phyloP scores from a whole-genome alignment of 1,284 basidiomycete genomes.

The Thelephora terrestris region DNA sequence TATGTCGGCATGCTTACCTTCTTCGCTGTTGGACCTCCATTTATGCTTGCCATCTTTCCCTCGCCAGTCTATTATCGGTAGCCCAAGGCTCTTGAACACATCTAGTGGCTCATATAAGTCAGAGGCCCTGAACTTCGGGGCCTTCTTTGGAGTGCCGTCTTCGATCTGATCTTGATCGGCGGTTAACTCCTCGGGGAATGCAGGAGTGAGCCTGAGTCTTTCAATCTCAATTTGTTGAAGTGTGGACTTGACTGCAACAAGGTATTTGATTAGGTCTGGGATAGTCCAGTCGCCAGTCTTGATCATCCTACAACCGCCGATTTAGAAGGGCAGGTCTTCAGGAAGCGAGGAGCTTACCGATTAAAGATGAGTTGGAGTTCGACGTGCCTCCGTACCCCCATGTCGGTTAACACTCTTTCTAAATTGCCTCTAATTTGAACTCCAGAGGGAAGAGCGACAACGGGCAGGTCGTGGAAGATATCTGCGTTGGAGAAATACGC shows the following conservation, averaged over 20 bases:
- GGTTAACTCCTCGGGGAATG: conserved; percentile 61
- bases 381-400: conserved; percentile 89
- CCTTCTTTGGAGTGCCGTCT: conserved; percentile 21
- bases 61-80: conserved; percentile 83
- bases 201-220: conserved; percentile 69
- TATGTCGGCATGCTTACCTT: conserved; percentile 49
- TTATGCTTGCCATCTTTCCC: conserved; percentile 43
- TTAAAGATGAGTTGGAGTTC: conserved; percentile 85
- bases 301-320: conserved; percentile 50
- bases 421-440: conserved; percentile 59
- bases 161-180: conserved; percentile 18
- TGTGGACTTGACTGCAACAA: conserved; percentile 76
- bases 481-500: conserved; percentile 87
- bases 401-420: conserved; percentile 66
- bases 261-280: conserved; percentile 74
- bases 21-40: conserved; percentile 75
- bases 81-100: conserved; percentile 58
- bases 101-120: conserved; percentile 83
- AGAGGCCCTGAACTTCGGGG: conserved; percentile 46
- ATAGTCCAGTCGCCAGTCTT: conserved; percentile 79
- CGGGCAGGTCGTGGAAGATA: conserved; percentile 82
- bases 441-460: conserved; percentile 69
- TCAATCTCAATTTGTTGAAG: conserved; percentile 63
- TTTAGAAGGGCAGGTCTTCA: neutral
- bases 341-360: conserved; percentile 33